Base-by-base conservation (phyloP, 31 red algal genomes). In the Odonthalia washingtoniensis region DNA sequence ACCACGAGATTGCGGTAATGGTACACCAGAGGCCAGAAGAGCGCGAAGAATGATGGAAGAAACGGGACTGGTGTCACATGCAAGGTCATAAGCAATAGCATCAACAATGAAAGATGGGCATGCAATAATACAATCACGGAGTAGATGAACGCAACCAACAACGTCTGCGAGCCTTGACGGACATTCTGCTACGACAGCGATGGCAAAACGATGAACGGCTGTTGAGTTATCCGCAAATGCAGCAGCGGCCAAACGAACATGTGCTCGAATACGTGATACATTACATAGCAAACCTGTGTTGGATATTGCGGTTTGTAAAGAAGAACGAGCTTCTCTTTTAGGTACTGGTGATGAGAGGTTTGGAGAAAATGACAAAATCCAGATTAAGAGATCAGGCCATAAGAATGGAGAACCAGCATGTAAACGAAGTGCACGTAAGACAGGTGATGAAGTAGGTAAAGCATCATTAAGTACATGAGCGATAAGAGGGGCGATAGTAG, bases 31-130 rank as follows among this genome's bases (percentile, higher is more conserved):
- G 21, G 9, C 21, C 21, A 57, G 21, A 57, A 57, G 9, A 21
- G 49, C 49, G 49, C 49, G 49, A 57, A 57, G 49, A 57, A 57
- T 21, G 21, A 57, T 9, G 12, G 9, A 14, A 57, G 49, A 57
- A 57, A 21, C 49, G 21, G 9, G 49, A 57, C 49, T 9, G 21
- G 49, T 14, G 21, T 57, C 49, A 21, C 12, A 57, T 9, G 49
- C 49, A 41, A 83, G 80, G 36, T 83, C 80, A 27, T 36, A 30
- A 26, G 68, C 80, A n/a, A 83, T 67, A 41, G 32, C 60, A 27
- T 38, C 24, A 21, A 37, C 26, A 32, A 61, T 28, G n/a, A n/a
- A n/a, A 33, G 18, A 17, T 0, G 80, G 80, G 31, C 53, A 67
- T 17, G 80, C 80, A 49, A 66, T 40, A 9, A 83, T 33, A 69